A percentile compares a stretch with the other conserved stretches of the same genome.
phyloP scores from a whole-genome alignment of 768 basidiomycete species.

The Rhizopogon vulgaris region DNA sequence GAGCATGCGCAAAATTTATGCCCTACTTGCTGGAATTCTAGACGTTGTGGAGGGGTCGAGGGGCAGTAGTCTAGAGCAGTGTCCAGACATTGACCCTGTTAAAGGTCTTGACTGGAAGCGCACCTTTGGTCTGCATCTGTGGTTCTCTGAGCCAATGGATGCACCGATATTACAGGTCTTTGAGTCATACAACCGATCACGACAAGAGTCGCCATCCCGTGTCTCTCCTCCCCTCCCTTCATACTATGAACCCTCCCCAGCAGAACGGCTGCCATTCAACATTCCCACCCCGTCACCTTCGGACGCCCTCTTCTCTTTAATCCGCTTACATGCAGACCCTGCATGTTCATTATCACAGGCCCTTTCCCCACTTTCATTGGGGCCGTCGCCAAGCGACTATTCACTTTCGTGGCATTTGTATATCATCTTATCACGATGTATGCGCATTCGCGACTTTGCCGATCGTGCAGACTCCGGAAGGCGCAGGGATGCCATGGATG shows the following conservation, averaged over 20 bases:
- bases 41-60: slow-evolving; percentile 50
- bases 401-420: slow-evolving; percentile 92
- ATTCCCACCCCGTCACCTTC: slow-evolving; percentile 38
- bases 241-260: slow-evolving; percentile 36
- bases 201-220: slow-evolving; percentile 30
- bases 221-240: slow-evolving; percentile 55
- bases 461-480: slow-evolving; percentile 57
- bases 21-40: slow-evolving; percentile 74
- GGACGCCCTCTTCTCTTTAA: slow-evolving; percentile 79
- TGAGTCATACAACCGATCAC: slow-evolving; percentile 46
- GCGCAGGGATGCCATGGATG: slow-evolving; percentile 28
- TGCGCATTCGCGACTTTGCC: slow-evolving; percentile 81
- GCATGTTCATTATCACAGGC: slow-evolving; percentile 62
- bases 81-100: slow-evolving; percentile 54
- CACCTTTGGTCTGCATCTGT: slow-evolving; percentile 82
- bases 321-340: slow-evolving; percentile 72
- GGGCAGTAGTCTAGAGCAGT: slow-evolving; percentile 45
- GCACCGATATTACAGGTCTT: slow-evolving; percentile 68
- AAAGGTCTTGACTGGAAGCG: slow-evolving; percentile 91
- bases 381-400: slow-evolving; percentile 70
- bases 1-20: slow-evolving; percentile 74
- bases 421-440: slow-evolving; percentile 75
- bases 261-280: slow-evolving; percentile 30
- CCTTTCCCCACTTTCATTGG: slow-evolving; percentile 69
- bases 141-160: slow-evolving; percentile 76